Base-by-base conservation (phyloP, 176 grass and related monocot species). In the Zea luxurians region DNA sequence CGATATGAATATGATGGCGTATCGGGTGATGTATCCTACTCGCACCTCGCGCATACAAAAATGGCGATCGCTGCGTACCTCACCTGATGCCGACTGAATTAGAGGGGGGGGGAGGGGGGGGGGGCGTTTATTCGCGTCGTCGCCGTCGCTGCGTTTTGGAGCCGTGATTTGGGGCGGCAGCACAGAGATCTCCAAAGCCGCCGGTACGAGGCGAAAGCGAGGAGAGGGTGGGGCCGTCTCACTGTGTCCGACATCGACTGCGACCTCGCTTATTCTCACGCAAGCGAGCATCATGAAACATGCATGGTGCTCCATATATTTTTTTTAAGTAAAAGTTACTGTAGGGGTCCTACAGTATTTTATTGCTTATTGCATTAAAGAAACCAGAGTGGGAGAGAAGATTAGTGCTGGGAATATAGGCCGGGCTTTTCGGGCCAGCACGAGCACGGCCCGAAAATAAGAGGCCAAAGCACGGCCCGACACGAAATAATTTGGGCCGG, bases 241-340 rank as follows among this genome's bases (percentile, higher is more conserved):
- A 68, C 10, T 64, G 45, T 15, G 17, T 9, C 5, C 41, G 70
- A 58, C 27, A 27, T 27, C 27, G 27, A 27, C 27, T 27, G 27
- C 27, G 27, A 0, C 77, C 46, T 88, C 76, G 82, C 87, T 85
- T n/a, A n/a, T n/a, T 89, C 72, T 46, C 60, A 85, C 73, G 87
- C 78, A 89, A 85, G 73, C 67, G 50, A 85, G 43, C 83, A 82
- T 85, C 83, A 85, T 82, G 78, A 66, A 67, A 35, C 76, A 45
- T 45, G 68, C 76, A 45, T 45, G 68, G 20, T 1, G n/a, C n/a
- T n/a, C n/a, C n/a, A n/a, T n/a, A n/a, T n/a, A n/a, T n/a, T n/a
- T n/a, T n/a, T n/a, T n/a, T n/a, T n/a, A n/a, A n/a, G n/a, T n/a
- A n/a, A n/a, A n/a, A n/a, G n/a, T n/a, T n/a, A n/a, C n/a, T n/a